Evolutionary conservation across 2,329 filamentous ascomycete genomes (phyloP).

Genomic region (Penicillium psychrosexuale): DNA sequence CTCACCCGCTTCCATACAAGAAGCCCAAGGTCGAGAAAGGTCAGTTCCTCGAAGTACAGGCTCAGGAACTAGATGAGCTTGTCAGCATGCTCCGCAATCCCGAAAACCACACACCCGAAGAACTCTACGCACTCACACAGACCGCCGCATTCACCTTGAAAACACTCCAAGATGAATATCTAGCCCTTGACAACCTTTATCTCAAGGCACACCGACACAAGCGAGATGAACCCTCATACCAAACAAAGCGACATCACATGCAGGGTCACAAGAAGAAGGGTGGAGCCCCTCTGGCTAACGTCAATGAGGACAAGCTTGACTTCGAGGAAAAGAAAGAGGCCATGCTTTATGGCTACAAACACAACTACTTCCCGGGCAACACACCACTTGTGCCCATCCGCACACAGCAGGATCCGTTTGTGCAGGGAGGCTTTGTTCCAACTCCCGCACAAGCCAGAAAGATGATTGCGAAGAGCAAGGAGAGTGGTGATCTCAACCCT

Average conservation of each 20-base stretch:
- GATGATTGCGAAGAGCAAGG: conserved; percentile 35
- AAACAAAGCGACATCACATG: conserved; percentile 38
- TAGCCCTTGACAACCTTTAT: conserved; percentile 52
- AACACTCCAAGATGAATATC: conserved; percentile 59
- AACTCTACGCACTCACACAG: conserved; percentile 54
- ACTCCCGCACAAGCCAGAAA: conserved; percentile 43
- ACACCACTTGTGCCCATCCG: conserved; percentile 35
- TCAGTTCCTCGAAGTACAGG: conserved; percentile 39
- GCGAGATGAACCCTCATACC: conserved; percentile 9
- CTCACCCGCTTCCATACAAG: conserved; percentile 37
- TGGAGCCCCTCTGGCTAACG: conserved; percentile 16
- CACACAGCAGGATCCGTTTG: conserved; percentile 53
- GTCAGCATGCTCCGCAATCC: conserved; percentile 38
- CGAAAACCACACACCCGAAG: conserved; percentile 47
- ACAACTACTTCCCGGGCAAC: conserved; percentile 49
- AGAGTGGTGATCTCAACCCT: conserved; percentile 38
- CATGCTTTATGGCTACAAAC: conserved; percentile 58
- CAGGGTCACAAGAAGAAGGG: conserved; percentile 20
- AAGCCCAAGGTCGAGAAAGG: conserved; percentile 28
- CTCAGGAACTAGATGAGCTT: conserved; percentile 31
- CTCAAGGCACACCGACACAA: conserved; percentile 47
- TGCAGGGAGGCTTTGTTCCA: conserved; percentile 50
- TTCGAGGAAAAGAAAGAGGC: conserved; percentile 62
- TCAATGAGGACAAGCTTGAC: conserved; percentile 26
- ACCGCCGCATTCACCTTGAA: conserved; percentile 54